A percentile compares a stretch with the other conserved stretches of the same genome.
Evolutionary conservation across 2,329 filamentous ascomycete species (phyloP).

Genomic region (Colletotrichum euphorbiae): DNA sequence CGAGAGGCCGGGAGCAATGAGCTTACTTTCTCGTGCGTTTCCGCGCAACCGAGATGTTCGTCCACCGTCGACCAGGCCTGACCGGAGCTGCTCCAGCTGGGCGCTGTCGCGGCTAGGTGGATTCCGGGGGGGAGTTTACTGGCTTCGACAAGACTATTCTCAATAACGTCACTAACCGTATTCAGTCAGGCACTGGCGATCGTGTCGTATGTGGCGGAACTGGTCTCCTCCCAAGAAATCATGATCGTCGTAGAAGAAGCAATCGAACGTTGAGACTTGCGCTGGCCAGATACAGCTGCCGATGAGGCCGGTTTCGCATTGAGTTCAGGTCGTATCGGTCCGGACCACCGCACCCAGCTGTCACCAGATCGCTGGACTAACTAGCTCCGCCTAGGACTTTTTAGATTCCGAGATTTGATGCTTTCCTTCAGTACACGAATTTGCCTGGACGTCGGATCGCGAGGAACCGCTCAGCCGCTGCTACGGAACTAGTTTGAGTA

Average conservation of each 20-base stretch:
- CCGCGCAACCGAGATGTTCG: conserved; percentile 20
- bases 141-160: neutral
- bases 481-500: too few species aligned
- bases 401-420: too few species aligned
- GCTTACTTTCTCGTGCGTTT: conserved; percentile 14
- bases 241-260: conserved; percentile 5
- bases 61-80: neutral
- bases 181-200: neutral
- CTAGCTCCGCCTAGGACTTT: too few species aligned
- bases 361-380: neutral
- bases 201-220: neutral
- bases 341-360: neutral
- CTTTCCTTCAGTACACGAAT: too few species aligned
- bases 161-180: neutral
- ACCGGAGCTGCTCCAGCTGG: neutral
- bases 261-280: neutral
- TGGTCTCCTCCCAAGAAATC: neutral
- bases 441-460: too few species aligned
- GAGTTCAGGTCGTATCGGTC: neutral
- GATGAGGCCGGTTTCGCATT: conserved; percentile 1
- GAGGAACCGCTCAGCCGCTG: too few species aligned
- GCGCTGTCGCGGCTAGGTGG: neutral
- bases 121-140: neutral
- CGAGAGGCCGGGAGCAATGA: conserved; percentile 20
- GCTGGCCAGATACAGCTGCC: neutral